Evolutionary conservation across 352 stramenopile genomes (phyloP).

Genomic region (Phytopythium vexans): DNA sequence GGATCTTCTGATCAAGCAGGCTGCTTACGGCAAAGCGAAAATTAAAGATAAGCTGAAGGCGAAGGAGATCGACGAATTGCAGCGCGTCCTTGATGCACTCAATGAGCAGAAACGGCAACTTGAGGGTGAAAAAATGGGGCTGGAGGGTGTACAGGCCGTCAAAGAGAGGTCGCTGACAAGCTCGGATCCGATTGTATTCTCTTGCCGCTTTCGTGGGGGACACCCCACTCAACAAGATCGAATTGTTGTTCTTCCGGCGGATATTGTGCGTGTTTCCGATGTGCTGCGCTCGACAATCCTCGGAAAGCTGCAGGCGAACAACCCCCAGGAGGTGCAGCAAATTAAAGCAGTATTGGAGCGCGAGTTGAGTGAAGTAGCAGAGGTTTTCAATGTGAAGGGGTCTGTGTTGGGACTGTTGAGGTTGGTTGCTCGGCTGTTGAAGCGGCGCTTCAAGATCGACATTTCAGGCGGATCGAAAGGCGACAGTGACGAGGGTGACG

Average conservation of each 20-base stretch:
- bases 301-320: slow-evolving; percentile 44
- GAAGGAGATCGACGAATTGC: slow-evolving; percentile 14
- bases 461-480: slow-evolving; percentile 9
- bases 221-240: slow-evolving; percentile 17
- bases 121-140: neutral
- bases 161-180: slow-evolving; percentile 6
- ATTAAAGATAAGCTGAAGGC: slow-evolving; percentile 10
- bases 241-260: slow-evolving; percentile 43
- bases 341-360: slow-evolving; percentile 26
- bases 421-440: slow-evolving; percentile 16
- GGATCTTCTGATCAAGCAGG: slow-evolving; percentile 14
- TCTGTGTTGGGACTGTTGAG: slow-evolving; percentile 17
- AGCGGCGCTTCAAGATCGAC: slow-evolving; percentile 8
- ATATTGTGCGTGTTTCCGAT: slow-evolving; percentile 43
- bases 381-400: slow-evolving; percentile 27
- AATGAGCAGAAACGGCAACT: slow-evolving; percentile 8
- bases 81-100: slow-evolving; percentile 10
- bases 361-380: slow-evolving; percentile 32
- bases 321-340: slow-evolving; percentile 23
- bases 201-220: slow-evolving; percentile 28
- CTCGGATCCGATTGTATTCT: slow-evolving; percentile 22
- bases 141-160: neutral
- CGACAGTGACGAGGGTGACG: slow-evolving; percentile 21
- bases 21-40: slow-evolving; percentile 11
- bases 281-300: slow-evolving; percentile 43